phyloP scores from a whole-genome alignment of 306 rosid species.

The Geum urbanum region DNA sequence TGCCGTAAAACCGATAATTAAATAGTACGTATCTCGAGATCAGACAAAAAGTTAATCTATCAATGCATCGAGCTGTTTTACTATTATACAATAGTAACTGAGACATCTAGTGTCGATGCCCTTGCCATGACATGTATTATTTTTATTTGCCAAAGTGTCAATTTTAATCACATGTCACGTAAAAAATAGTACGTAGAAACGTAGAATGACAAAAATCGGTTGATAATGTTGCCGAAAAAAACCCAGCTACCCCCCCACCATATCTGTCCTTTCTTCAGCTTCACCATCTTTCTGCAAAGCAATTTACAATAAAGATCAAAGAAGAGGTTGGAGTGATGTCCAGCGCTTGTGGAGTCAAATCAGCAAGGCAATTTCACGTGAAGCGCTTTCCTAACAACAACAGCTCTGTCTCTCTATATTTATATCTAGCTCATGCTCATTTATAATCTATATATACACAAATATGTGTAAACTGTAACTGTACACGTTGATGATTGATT shows the following conservation, averaged over 20 bases:
- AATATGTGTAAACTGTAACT: not conserved
- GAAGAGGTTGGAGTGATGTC: constrained; percentile 1
- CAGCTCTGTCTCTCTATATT: not conserved
- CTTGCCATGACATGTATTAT: too few relatives aligned
- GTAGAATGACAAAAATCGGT: not conserved
- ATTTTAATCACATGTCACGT: not conserved
- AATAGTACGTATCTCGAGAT: not conserved
- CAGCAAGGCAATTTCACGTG: constrained; percentile 17
- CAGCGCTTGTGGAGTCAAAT: constrained; percentile 14
- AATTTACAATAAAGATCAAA: not conserved
- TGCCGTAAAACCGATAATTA: not conserved
- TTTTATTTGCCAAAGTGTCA: not conserved
- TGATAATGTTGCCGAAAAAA: not conserved
- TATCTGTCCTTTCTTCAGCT: not conserved
- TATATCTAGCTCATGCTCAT: not conserved
- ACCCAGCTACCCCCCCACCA: not conserved
- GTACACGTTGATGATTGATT: not conserved
- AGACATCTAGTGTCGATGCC: too few relatives aligned
- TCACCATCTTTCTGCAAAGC: not conserved
- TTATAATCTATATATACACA: not conserved
- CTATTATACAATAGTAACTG: too few relatives aligned
- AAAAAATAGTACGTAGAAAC: not conserved
- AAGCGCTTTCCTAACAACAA: not conserved
- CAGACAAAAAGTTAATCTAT: too few relatives aligned
- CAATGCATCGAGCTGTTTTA: too few relatives aligned